Evolutionary conservation across 306 rosid genomes (phyloP).

Genomic region (Cucurbita ficifolia): DNA sequence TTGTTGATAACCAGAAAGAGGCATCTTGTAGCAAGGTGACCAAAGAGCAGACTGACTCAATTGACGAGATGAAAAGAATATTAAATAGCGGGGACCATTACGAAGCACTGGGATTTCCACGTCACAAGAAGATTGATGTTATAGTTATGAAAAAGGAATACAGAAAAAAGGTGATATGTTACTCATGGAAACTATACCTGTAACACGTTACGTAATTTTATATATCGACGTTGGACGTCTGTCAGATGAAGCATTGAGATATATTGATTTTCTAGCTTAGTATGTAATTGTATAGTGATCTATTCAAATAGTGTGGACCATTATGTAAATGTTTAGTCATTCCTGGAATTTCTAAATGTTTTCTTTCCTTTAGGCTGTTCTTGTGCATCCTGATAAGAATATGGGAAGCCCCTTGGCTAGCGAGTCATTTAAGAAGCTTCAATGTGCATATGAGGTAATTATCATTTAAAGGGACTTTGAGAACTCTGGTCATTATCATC

Average conservation of each 20-base stretch:
- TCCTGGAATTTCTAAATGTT: too few relatives aligned
- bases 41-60: conserved; percentile 38
- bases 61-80: conserved; percentile 80
- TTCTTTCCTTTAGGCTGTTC: conserved; percentile 60
- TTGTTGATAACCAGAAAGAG: conserved; percentile 37
- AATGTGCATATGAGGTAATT: conserved; percentile 90
- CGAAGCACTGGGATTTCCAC: conserved; percentile 67
- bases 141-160: conserved; percentile 63
- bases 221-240: too few relatives aligned
- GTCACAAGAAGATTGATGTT: conserved; percentile 68
- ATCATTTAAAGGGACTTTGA: not conserved
- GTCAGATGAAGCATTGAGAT: too few relatives aligned
- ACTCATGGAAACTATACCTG: too few relatives aligned
- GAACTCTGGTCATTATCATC: not conserved
- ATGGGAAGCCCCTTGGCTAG: conserved; percentile 87
- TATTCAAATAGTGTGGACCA: too few relatives aligned
- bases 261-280: too few relatives aligned
- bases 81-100: conserved; percentile 59
- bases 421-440: conserved; percentile 86
- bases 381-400: conserved; percentile 97
- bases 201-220: too few relatives aligned
- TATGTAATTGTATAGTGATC: too few relatives aligned
- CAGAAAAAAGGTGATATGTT: conserved; percentile 45
- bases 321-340: too few relatives aligned
- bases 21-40: conserved; percentile 37